Base-by-base conservation (phyloP, 2,329 filamentous ascomycete genomes). In the Simplicillium sp. region DNA sequence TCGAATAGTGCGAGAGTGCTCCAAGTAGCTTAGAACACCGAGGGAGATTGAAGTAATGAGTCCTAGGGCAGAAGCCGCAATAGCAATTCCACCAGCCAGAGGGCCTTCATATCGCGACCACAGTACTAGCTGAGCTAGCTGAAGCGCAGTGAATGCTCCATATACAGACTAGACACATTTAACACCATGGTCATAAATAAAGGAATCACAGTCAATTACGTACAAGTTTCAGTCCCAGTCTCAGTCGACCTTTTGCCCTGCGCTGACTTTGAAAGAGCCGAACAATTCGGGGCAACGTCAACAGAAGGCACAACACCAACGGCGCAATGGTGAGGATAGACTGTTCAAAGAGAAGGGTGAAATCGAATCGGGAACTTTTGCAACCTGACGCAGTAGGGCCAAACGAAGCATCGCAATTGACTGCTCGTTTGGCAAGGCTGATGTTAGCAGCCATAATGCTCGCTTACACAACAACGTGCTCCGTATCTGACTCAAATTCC, bases 1-100 rank as follows among this genome's bases (percentile, higher is more conserved):
- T 3, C 62, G 50, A 0, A 55, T 51, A 5, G 59, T 55, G 25
- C 47, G 62, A 48, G 41, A 43, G 40, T 64, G 60, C 38, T 61
- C 57, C 2, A 46, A 9, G 36, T 53, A 59, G 1, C 56, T 60
- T 12, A 62, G 44, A 0, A 49, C 31, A 3, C 44, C 37, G 25
- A 60, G 39, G 11, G 44, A 43, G 13, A 58, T 16, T 7, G 52
- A 46, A 11, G 51, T 50, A 11, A 55, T 41, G 5, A 56, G 45
- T 4, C 56, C 58, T 13, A 67, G 45, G 0, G 45, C 40, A 1
- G 53, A 34, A 17, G 50, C 45, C 2, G 53, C 36, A n/a, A 42
- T 18, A 2, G 32, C 29, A 20, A 39, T 31, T 2, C 18, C 11
- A 33, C 36, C 25, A 4, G 20, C 32, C 4, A 37, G 40, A 18